phyloP scores from a whole-genome alignment of 306 rosid genomes.

The Vicia faba region DNA sequence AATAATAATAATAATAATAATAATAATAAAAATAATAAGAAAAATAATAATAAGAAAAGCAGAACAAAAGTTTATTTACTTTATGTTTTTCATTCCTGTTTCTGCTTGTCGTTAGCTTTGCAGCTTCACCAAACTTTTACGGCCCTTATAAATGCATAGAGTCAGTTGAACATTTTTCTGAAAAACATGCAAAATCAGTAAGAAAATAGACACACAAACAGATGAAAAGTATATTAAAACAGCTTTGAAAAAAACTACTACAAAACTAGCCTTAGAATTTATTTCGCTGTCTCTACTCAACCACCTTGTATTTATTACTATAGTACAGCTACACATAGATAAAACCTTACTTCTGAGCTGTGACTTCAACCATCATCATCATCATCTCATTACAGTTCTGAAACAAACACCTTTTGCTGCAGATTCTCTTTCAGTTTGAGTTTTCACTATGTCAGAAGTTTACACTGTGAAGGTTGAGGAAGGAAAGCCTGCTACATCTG shows the following conservation, averaged over 20 bases:
- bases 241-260: constrained; percentile 17
- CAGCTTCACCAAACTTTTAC: constrained; percentile 52
- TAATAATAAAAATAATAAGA: constrained; percentile 4
- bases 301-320: constrained; percentile 1
- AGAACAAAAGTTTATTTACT: constrained; percentile 5
- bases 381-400: constrained; percentile 18
- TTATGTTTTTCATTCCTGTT: neutral
- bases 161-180: neutral
- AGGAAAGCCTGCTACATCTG: constrained; percentile 48
- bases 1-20: neutral
- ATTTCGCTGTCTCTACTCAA: constrained; percentile 53
- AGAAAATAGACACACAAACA: neutral
- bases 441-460: constrained; percentile 47
- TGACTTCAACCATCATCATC: constrained; percentile 4
- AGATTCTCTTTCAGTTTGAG: constrained; percentile 28
- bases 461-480: constrained; percentile 74
- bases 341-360: neutral
- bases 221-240: constrained; percentile 38
- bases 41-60: neutral
- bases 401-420: neutral
- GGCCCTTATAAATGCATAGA: constrained; percentile 48
- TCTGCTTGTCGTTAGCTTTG: constrained; percentile 1
- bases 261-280: constrained; percentile 42
- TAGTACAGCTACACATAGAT: constrained; percentile 12
- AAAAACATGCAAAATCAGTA: constrained; percentile 16